Base-by-base conservation (phyloP, 345 rosid species). In the Bruguiera parviflora region DNA sequence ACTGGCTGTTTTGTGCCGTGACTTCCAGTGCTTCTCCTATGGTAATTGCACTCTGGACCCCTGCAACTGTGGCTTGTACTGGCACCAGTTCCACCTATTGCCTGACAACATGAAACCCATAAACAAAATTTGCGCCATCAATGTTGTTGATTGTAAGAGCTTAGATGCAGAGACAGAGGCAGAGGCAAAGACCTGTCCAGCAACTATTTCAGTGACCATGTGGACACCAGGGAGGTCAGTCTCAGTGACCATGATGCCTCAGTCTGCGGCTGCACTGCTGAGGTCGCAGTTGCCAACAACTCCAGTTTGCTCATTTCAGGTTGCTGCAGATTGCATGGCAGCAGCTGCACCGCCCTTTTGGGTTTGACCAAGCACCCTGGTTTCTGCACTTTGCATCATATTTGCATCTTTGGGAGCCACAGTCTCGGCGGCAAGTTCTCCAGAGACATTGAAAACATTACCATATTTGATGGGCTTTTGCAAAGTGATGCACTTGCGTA, bases 21-120 rank as follows among this genome's bases (percentile, higher is more conserved):
- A 91, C 88, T 73, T 92, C 90, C 24, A 90, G 79, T 13, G 91
- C 95, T 74, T 90, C 89, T 24, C 95, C 96, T 19, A 86, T 86
- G 0, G 92, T 87, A 53, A 87, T 79, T 1, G 79, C 74, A 32
- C 75, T 73, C 72, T 82, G 88, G 43, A 64, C 66, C 10, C 53
- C 60, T 51, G 59, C 37, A 5, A 68, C 70, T 11, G 53, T 63
- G 0, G 70, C 77, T 5, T 29, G 55, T 71, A 77, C 83, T 0
- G 85, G 92, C 37, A 61, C 73, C 0, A 88, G 73, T 31, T 88
- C 76, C 39, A 83, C 77, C 46, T 73, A 80, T 60, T 85, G 87
- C 47, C 89, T 83, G 1, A 87, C 84, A 16, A 85, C 85, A 89
- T 87, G 53, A 1, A 31, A 15, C 19, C 11, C 4, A 57, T 2